Evolutionary conservation across 176 grass and related monocot species (phyloP).

Genomic region (Raddia distichophylla): DNA sequence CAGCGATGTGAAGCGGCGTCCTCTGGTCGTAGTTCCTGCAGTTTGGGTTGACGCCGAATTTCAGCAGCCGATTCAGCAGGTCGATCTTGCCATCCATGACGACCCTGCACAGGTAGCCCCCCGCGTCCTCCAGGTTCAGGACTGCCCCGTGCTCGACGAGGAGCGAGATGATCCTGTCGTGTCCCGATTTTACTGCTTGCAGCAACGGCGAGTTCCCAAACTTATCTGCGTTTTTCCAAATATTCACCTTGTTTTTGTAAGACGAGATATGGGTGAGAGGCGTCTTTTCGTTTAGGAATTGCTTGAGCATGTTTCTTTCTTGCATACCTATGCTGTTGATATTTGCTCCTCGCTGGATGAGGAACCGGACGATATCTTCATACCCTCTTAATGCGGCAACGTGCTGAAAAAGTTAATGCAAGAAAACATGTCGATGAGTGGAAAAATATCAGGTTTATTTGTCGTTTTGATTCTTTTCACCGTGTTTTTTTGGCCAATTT

Average conservation of each 20-base stretch:
- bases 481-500: background rate
- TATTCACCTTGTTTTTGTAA: background rate
- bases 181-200: slow-evolving; percentile 70
- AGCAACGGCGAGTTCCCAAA: slow-evolving; percentile 79
- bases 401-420: slow-evolving; percentile 55
- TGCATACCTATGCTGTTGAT: slow-evolving; percentile 73
- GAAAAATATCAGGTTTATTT: background rate
- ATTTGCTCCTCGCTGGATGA: slow-evolving; percentile 65
- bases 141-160: slow-evolving; percentile 61
- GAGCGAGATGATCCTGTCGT: slow-evolving; percentile 68
- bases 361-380: slow-evolving; percentile 75
- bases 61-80: slow-evolving; percentile 60
- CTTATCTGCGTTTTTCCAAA: slow-evolving; percentile 59
- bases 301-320: background rate
- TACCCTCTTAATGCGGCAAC: slow-evolving; percentile 80
- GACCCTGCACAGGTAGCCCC: slow-evolving; percentile 67
- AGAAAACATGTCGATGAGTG: background rate
- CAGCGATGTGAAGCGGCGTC: slow-evolving; percentile 74
- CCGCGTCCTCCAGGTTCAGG: slow-evolving; percentile 72
- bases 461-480: background rate
- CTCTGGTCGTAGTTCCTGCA: slow-evolving; percentile 81
- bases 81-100: slow-evolving; percentile 63
- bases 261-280: background rate
- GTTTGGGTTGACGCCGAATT: slow-evolving; percentile 75
- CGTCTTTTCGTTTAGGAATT: too few species aligned